Conservation (phyloP, 805 yeast genomes). For the Candida easanensis region DNA sequence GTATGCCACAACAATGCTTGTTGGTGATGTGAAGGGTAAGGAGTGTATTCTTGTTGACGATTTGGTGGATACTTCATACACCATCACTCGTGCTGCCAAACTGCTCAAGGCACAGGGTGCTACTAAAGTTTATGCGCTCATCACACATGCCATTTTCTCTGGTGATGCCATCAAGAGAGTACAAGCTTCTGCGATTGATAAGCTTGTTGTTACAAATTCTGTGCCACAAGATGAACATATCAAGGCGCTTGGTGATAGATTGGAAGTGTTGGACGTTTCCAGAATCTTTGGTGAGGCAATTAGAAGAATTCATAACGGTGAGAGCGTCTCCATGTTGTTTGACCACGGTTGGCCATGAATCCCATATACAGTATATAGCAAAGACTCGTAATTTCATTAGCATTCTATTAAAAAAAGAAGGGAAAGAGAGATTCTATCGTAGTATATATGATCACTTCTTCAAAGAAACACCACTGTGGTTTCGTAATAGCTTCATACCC, state of each 20-base stretch:
- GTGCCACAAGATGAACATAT: constrained; percentile 76
- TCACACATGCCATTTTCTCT: constrained; percentile 90
- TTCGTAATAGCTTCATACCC: constrained; percentile 5
- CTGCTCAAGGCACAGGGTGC: constrained; percentile 93
- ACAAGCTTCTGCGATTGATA: constrained; percentile 68
- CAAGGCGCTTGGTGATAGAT: constrained; percentile 51
- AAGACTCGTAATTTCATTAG: no score
- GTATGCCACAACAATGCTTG: constrained; percentile 88
- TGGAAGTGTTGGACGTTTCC: constrained; percentile 85
- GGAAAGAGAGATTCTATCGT: no score
- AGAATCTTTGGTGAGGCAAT: constrained; percentile 91
- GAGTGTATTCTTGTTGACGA: constrained; percentile 93
- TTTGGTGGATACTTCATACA: constrained; percentile 87
- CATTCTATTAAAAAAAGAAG: no score
- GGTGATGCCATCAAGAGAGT: constrained; percentile 86
- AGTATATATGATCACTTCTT: no score
- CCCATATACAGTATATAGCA: no score
- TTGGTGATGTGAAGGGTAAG: constrained; percentile 87
- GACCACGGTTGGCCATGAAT: constrained; percentile 62
- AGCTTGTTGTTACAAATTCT: constrained; percentile 83
- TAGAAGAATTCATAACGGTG: constrained; percentile 95
- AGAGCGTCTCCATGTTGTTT: constrained; percentile 88
- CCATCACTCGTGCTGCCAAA: constrained; percentile 90
- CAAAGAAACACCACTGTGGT: not conserved
- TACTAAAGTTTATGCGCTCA: constrained; percentile 74